phyloP scores from a whole-genome alignment of 2,329 filamentous ascomycete species.

The Scytalidium sp. region DNA sequence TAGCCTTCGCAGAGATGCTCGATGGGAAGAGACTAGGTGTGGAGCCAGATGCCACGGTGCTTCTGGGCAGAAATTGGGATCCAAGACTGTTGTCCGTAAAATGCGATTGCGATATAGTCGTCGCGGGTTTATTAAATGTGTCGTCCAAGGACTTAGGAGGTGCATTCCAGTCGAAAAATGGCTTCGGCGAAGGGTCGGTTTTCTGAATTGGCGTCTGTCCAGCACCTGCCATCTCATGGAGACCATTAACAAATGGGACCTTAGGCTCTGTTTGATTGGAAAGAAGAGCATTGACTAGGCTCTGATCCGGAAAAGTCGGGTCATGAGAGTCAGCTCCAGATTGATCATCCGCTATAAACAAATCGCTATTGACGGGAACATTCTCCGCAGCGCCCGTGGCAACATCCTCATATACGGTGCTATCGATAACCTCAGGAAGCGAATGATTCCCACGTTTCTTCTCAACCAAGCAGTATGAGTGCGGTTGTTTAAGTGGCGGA shows the following conservation, averaged over 20 bases:
- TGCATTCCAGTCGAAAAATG: slow-evolving; percentile 13
- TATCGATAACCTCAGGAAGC: slow-evolving; percentile 54
- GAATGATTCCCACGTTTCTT: slow-evolving; percentile 51
- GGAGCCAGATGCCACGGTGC: not conserved
- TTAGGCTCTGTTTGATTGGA: no score
- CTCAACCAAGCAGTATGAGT: slow-evolving; percentile 56
- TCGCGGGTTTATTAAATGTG: not conserved
- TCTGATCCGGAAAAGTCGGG: not conserved
- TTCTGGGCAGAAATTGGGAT: not conserved
- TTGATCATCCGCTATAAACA: slow-evolving; percentile 21
- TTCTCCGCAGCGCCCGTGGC: slow-evolving; percentile 4
- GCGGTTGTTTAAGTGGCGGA: slow-evolving; percentile 51
- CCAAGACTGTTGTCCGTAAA: not conserved
- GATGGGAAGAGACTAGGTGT: not conserved
- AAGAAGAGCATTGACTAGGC: not conserved
- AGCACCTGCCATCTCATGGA: no score
- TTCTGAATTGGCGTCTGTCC: slow-evolving; percentile 1
- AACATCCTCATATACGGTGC: slow-evolving; percentile 47
- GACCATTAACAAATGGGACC: no score
- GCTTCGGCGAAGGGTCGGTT: slow-evolving; percentile 4
- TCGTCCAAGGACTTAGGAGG: slow-evolving; percentile 4
- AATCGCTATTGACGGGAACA: not conserved
- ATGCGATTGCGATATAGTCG: not conserved
- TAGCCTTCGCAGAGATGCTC: not conserved
- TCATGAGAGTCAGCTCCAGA: not conserved